Percentiles rank a stretch among this genome's conserved stretches.
Conservation (phyloP, 2,329 filamentous ascomycete genomes). For the Pseudogymnoascus sp. region DNA sequence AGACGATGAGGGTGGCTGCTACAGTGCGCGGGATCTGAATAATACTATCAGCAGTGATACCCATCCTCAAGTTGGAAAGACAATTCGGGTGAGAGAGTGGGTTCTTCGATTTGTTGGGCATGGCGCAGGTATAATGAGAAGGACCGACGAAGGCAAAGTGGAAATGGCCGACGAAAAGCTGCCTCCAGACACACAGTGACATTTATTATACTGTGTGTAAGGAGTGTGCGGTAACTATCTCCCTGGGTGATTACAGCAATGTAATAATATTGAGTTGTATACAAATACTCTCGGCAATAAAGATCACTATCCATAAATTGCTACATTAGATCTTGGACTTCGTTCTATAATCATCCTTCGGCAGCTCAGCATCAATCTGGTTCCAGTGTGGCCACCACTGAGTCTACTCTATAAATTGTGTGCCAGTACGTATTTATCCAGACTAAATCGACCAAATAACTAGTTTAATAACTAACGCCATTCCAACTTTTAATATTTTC, state of each 20-base stretch:
- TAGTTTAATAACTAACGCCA: background rate
- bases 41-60: slow-evolving; percentile 20
- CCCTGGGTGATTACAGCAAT: background rate
- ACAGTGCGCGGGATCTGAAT: slow-evolving; percentile 44
- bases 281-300: background rate
- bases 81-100: slow-evolving; percentile 66
- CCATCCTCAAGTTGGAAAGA: slow-evolving; percentile 53
- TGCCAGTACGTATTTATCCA: no score
- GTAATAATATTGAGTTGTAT: background rate
- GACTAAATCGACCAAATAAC: no score
- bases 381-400: slow-evolving; percentile 60
- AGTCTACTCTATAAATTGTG: no score
- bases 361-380: slow-evolving; percentile 36
- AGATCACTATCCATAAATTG: background rate
- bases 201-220: background rate
- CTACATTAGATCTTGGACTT: slow-evolving; percentile 16
- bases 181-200: slow-evolving; percentile 28
- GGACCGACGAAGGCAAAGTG: slow-evolving; percentile 8
- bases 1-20: slow-evolving; percentile 49
- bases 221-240: background rate
- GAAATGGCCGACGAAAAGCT: slow-evolving; percentile 17
- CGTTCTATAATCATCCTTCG: slow-evolving; percentile 22
- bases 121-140: slow-evolving; percentile 15
- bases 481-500: background rate
- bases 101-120: slow-evolving; percentile 59